Percentiles rank a stretch among this genome's conserved stretches.
Conservation (phyloP, 2,329 filamentous ascomycete genomes). For the Aspergillus ibericus region DNA sequence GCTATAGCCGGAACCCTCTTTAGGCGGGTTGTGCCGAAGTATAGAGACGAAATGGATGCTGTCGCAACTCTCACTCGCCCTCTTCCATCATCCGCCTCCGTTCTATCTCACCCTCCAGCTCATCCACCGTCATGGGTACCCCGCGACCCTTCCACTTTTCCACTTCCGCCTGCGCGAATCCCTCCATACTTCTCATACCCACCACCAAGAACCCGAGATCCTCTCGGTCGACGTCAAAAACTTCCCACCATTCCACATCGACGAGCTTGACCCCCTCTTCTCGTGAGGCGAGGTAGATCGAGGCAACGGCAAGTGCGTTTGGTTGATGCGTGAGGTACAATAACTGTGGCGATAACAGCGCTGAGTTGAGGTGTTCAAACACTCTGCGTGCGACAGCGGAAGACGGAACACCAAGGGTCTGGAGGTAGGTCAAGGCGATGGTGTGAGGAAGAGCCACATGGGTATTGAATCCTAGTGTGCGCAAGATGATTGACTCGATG, state of each 20-base stretch:
- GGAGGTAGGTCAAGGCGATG: slow-evolving; percentile 86
- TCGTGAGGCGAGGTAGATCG: slow-evolving; percentile 83
- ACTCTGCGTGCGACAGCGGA: slow-evolving; percentile 63
- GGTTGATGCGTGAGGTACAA: slow-evolving; percentile 93
- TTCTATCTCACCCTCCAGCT: slow-evolving; percentile 61
- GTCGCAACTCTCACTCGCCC: slow-evolving; percentile 35
- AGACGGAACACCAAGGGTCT: slow-evolving; percentile 72
- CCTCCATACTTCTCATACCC: slow-evolving; percentile 74
- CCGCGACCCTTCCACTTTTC: slow-evolving; percentile 54
- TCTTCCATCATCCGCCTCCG: slow-evolving; percentile 47
- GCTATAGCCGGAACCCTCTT: background rate
- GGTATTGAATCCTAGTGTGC: slow-evolving; percentile 74
- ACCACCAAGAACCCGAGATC: slow-evolving; percentile 92
- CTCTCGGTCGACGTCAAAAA: slow-evolving; percentile 93
- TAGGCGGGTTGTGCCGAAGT: background rate
- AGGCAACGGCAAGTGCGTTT: slow-evolving; percentile 76
- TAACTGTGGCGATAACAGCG: slow-evolving; percentile 81
- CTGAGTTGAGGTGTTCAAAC: slow-evolving; percentile 80
- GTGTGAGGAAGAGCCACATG: slow-evolving; percentile 84
- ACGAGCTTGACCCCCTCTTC: slow-evolving; percentile 77
- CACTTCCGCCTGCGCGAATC: slow-evolving; percentile 63
- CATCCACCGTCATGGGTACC: slow-evolving; percentile 60
- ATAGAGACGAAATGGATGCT: background rate
- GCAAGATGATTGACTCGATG: slow-evolving; percentile 76
- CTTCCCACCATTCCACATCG: slow-evolving; percentile 91